phyloP scores from a whole-genome alignment of 108 stramenopile genomes.

The Aureococcus anophagefferens region DNA sequence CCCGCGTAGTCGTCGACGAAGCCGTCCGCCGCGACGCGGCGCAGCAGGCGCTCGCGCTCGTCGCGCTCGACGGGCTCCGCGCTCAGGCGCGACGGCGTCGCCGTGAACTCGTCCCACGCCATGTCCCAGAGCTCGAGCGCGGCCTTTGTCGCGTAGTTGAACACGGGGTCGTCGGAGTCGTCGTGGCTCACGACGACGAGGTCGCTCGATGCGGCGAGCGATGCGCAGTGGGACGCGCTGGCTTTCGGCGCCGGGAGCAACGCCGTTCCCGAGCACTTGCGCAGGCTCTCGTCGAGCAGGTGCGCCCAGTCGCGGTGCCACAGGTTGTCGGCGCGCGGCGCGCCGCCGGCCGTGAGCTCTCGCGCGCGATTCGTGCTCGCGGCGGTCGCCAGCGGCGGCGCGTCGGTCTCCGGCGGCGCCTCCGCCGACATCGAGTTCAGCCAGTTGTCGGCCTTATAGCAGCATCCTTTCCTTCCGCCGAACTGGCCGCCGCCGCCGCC shows the following conservation, averaged over 20 bases:
- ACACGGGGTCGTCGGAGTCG: not conserved
- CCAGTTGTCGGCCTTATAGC: not conserved
- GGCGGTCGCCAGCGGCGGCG: too few relatives aligned
- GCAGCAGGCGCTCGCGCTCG: conserved; percentile 4
- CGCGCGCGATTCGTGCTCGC: not conserved
- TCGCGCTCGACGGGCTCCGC: conserved; percentile 6
- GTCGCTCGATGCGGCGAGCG: not conserved
- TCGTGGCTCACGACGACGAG: not conserved
- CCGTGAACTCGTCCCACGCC: conserved; percentile 1
- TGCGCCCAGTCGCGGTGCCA: not conserved
- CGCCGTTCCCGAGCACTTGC: not conserved
- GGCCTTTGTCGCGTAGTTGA: not conserved
- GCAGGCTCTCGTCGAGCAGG: not conserved
- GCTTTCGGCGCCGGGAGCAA: not conserved
- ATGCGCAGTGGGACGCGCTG: not conserved
- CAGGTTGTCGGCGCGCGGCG: not conserved
- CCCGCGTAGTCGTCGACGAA: conserved; percentile 7
- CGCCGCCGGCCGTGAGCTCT: not conserved
- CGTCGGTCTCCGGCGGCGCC: not conserved
- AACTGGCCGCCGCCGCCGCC: not conserved
- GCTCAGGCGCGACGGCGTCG: not conserved
- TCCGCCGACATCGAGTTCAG: not conserved
- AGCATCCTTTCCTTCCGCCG: not conserved
- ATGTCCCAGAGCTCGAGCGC: not conserved
- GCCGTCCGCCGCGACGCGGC: not conserved